Base-by-base conservation (phyloP, 495 filamentous ascomycete species). In the Lophiostoma macrostomum region DNA sequence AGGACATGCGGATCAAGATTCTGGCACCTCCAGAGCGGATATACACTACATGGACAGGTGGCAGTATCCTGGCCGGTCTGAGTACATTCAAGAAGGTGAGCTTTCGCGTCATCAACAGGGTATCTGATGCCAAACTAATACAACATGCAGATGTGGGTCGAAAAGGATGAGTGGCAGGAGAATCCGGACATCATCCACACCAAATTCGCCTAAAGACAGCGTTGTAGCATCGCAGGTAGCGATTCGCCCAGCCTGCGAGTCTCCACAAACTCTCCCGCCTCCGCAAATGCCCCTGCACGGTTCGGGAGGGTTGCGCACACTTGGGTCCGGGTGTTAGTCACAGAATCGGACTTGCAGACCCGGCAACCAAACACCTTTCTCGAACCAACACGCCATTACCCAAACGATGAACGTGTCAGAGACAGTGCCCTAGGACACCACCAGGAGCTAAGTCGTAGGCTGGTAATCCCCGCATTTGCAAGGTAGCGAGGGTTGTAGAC, bases 1-100 rank as follows among this genome's bases (percentile, higher is more conserved):
- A 95, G 74, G 93, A 99, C 64, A 99, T 96, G 94, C 83, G 90
- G 62, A 96, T 99, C 68, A 93, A 95, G 73, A 99, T 99, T 53
- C 95, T 94, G 69, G 93, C 93, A 20, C 93, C 93, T 48, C 90
- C 94, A 1, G 93, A 99, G 74, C 80, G 93, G 50, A 95, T 96
- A 70, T 99, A 97, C 72, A 95, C 87, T 50, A 96, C 88, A 22
- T 99, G 93, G 93, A 97, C 96, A 65, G 93, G 93, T 61, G 93
- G 93, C 23, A 96, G 93, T 65, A 99, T 99, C 74, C 74, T 99
- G 50, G 93, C 94, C 28, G 94, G 94, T 0, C 69, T 99, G 67
- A 97, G 91, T 73, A 97, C 93, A 23, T 99, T 99, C 72, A 84
- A 90, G 75, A 98, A 97, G 87, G 91, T 95, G 66, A 60, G 75